phyloP scores from a whole-genome alignment of 257 asterid genomes.

The Petunia secreta region DNA sequence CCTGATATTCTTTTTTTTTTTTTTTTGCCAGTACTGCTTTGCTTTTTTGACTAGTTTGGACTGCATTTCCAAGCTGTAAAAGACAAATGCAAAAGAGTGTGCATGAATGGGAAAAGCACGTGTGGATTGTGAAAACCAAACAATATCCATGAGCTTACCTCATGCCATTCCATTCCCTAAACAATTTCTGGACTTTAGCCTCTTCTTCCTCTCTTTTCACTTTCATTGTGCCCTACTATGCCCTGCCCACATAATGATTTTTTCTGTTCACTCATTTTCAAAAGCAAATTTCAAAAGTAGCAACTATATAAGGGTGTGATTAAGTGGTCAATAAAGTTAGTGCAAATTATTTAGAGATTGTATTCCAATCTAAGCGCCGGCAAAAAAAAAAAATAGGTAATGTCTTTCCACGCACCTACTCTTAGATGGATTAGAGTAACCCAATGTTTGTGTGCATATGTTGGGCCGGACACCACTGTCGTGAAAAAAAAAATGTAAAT shows the following conservation, averaged over 20 bases:
- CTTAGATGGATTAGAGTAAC: no score
- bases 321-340: no score
- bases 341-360: no score
- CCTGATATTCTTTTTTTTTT: neutral
- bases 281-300: no score
- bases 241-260: no score
- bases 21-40: neutral
- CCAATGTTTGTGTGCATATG: no score
- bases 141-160: conserved; percentile 30
- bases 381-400: no score
- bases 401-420: no score
- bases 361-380: no score
- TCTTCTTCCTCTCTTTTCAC: neutral
- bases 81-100: conserved; percentile 24
- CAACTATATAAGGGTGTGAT: no score
- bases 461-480: no score
- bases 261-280: no score
- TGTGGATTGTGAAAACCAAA: conserved; percentile 20
- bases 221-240: neutral
- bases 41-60: neutral
- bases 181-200: conserved; percentile 5
- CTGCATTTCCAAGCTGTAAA: conserved; percentile 21
- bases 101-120: conserved; percentile 30
- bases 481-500: neutral
- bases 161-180: conserved; percentile 20